Conservation (phyloP, 768 basidiomycete genomes). For the Hygrocybe coccinea region DNA sequence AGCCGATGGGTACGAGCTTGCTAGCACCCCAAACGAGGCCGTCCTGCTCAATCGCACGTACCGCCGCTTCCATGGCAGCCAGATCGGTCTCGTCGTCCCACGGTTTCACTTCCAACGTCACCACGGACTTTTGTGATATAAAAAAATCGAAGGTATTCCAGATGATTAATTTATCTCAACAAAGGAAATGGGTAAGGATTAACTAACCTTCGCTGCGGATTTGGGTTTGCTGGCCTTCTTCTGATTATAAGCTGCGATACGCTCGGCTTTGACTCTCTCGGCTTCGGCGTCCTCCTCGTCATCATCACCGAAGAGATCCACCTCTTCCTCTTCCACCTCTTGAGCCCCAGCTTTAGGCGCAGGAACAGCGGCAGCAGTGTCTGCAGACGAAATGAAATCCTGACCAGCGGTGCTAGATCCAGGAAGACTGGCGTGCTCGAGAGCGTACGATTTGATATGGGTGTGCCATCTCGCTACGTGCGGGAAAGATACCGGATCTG, state of each 20-base stretch:
- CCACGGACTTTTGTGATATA: constrained; percentile 67
- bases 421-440: constrained; percentile 72
- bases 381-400: constrained; percentile 51
- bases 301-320: constrained; percentile 85
- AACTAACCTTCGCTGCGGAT: constrained; percentile 74
- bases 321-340: constrained; percentile 67
- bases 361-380: constrained; percentile 44
- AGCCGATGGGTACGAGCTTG: constrained; percentile 90
- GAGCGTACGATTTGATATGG: constrained; percentile 83
- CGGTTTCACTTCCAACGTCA: constrained; percentile 97
- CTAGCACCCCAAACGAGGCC: constrained; percentile 96
- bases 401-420: constrained; percentile 83
- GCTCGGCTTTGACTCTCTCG: constrained; percentile 83
- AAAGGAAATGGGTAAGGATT: too few species aligned
- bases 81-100: constrained; percentile 99
- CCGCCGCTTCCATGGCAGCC: constrained; percentile 73
- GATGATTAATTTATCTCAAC: too few species aligned
- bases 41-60: constrained; percentile 80
- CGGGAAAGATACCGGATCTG: constrained; percentile 60
- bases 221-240: constrained; percentile 93
- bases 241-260: constrained; percentile 86
- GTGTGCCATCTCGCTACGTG: constrained; percentile 87
- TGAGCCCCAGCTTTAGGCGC: constrained; percentile 31
- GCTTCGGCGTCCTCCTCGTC: constrained; percentile 83
- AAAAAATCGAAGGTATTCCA: not conserved